A percentile compares a stretch with the other conserved stretches of the same genome.
These are phyloP conservation scores for Brettanomyces anomalus DNA, from an alignment of 805 yeast species.

Conservation along the genomic window DNA sequence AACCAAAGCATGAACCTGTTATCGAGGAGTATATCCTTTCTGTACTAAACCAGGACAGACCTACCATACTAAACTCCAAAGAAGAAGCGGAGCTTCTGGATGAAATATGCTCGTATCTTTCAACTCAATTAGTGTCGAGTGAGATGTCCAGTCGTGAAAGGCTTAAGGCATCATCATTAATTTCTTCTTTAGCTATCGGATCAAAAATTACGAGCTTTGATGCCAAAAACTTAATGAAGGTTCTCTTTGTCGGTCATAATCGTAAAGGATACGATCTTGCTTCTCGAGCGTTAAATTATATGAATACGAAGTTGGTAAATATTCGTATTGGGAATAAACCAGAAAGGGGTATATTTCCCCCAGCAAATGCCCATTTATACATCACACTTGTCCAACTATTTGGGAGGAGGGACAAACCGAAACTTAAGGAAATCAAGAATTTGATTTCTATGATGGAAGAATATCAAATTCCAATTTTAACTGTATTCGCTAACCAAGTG, in stretches of 20 bases:
- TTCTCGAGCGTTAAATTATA: conserved; percentile 20
- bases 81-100: conserved; percentile 18
- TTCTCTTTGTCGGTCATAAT: conserved; percentile 16
- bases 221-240: conserved; percentile 14
- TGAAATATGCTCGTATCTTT: conserved; percentile 8
- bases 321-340: conserved; percentile 5
- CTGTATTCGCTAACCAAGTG: conserved; percentile 30
- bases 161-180: conserved; percentile 6
- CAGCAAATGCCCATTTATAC: conserved; percentile 33
- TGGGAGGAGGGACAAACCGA: conserved; percentile 20
- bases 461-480: conserved; percentile 23
- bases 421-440: conserved; percentile 19
- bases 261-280: conserved; percentile 21
- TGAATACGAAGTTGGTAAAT: conserved; percentile 17
- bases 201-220: conserved; percentile 18
- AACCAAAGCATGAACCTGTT: conserved; percentile 8
- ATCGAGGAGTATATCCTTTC: conserved; percentile 11
- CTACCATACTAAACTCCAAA: conserved; percentile 7
- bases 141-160: conserved; percentile 5
- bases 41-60: conserved; percentile 9
- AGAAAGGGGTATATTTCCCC: conserved; percentile 22
- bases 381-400: conserved; percentile 29
- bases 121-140: neutral
- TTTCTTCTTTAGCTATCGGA: conserved; percentile 13
- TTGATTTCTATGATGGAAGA: conserved; percentile 25